These are phyloP conservation scores for Ascochyta lentis DNA, from an alignment of 2,329 filamentous ascomycete genomes.

Conservation along the genomic window DNA sequence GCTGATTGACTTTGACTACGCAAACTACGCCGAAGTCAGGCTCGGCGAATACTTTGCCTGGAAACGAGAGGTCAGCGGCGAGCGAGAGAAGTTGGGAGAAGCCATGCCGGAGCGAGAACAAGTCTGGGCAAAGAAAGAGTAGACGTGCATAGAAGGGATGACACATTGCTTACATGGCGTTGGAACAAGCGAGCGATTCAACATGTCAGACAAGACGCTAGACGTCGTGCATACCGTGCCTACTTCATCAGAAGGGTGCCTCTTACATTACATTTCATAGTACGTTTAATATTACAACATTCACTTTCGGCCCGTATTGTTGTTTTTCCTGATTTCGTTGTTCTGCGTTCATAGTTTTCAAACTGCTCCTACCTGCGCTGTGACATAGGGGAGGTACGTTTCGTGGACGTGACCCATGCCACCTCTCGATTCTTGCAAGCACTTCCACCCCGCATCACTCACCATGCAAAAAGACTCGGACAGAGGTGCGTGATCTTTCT, in stretches of 20 bases:
- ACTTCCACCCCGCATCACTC: too few species aligned
- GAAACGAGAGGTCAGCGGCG: constrained; percentile 59
- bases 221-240: constrained; percentile 12
- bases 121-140: constrained; percentile 15
- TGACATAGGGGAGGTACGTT: too few species aligned
- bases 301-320: too few species aligned
- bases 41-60: constrained; percentile 93
- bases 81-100: constrained; percentile 10
- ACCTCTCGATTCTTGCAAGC: too few species aligned
- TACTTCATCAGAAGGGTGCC: constrained; percentile 11
- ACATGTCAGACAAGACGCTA: constrained; percentile 14
- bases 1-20: constrained; percentile 96
- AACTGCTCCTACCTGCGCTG: too few species aligned
- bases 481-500: too few species aligned
- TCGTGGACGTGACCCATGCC: too few species aligned
- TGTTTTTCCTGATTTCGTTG: too few species aligned
- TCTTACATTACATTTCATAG: background rate
- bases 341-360: too few species aligned
- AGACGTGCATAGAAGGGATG: background rate
- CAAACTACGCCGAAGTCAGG: constrained; percentile 83
- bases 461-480: too few species aligned
- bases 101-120: constrained; percentile 14
- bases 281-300: constrained; percentile 10
- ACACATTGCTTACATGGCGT: constrained; percentile 5
- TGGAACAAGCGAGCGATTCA: constrained; percentile 18